A percentile compares a stretch with the other conserved stretches of the same genome.
Conservation (phyloP, 2,329 filamentous ascomycete genomes). For the Diplodia seriata region DNA sequence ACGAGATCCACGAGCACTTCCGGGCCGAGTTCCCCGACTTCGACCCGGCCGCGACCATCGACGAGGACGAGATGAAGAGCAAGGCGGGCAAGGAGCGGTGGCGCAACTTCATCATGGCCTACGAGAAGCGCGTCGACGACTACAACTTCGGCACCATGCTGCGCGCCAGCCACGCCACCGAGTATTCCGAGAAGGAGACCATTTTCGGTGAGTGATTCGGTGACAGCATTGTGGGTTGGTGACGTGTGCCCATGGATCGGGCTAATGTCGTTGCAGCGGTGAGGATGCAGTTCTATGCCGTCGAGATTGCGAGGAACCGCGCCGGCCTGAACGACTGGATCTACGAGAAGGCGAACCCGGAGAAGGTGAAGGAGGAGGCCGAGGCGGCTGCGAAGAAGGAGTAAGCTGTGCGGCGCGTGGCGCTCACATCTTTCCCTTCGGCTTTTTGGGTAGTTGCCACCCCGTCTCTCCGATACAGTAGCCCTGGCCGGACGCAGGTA, state of each 20-base stretch:
- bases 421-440: not conserved
- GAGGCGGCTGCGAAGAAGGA: slow-evolving; percentile 21
- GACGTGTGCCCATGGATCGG: no score
- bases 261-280: slow-evolving; percentile 53
- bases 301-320: slow-evolving; percentile 80
- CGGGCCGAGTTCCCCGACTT: slow-evolving; percentile 90
- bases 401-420: not conserved
- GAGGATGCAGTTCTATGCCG: slow-evolving; percentile 83
- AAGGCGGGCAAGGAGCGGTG: slow-evolving; percentile 92
- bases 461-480: not conserved
- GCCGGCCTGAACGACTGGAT: slow-evolving; percentile 96
- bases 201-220: slow-evolving; percentile 81
- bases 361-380: slow-evolving; percentile 52
- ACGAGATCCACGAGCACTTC: slow-evolving; percentile 93
- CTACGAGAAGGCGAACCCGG: slow-evolving; percentile 78
- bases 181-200: slow-evolving; percentile 87
- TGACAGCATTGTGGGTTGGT: no score
- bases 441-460: not conserved
- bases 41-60: slow-evolving; percentile 77
- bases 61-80: slow-evolving; percentile 98
- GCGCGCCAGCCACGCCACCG: slow-evolving; percentile 75
- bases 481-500: not conserved
- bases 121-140: slow-evolving; percentile 94
- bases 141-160: slow-evolving; percentile 98
- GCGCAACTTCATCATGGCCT: slow-evolving; percentile 91